Evolutionary conservation across 2,329 filamentous ascomycete genomes (phyloP).

Genomic region (Lasiodiplodia sp.): DNA sequence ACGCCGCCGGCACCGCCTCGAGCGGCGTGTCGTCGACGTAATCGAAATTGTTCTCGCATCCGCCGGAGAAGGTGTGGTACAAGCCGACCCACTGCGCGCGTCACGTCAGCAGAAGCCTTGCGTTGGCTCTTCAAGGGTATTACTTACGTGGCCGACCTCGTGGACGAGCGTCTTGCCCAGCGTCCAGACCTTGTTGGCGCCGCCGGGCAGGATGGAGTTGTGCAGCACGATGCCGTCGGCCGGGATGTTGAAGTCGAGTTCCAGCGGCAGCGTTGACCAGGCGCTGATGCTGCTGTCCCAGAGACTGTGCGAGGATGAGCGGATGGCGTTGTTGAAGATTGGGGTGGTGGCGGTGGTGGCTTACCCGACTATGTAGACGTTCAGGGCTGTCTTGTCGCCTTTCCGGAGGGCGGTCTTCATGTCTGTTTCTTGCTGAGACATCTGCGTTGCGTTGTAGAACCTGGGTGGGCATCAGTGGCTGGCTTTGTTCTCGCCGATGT

Average conservation of each 20-base stretch:
- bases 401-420: conserved; percentile 58
- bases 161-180: conserved; percentile 51
- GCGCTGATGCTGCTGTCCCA: conserved; percentile 39
- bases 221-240: conserved; percentile 51
- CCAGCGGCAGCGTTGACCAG: conserved; percentile 33
- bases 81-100: conserved; percentile 53
- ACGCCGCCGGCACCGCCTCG: conserved; percentile 36
- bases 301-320: not conserved
- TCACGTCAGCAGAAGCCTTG: not conserved
- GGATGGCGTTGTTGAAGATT: not conserved
- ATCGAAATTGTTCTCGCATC: conserved; percentile 46
- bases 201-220: conserved; percentile 49
- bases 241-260: conserved; percentile 38
- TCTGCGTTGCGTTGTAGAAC: conserved; percentile 14
- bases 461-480: not conserved
- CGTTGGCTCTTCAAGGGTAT: not conserved
- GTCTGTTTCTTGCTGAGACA: conserved; percentile 40
- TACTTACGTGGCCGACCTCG: conserved; percentile 52
- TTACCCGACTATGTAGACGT: conserved; percentile 43
- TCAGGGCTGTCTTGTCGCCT: conserved; percentile 51
- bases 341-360: not conserved
- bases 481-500: not conserved
- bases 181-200: conserved; percentile 45
- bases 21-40: conserved; percentile 53
- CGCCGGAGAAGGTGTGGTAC: conserved; percentile 57